A percentile compares a stretch with the other conserved stretches of the same genome.
These are phyloP conservation scores for Nepenthes alata DNA, from an alignment of 179 eudicot genomes.

Conservation along the genomic window DNA sequence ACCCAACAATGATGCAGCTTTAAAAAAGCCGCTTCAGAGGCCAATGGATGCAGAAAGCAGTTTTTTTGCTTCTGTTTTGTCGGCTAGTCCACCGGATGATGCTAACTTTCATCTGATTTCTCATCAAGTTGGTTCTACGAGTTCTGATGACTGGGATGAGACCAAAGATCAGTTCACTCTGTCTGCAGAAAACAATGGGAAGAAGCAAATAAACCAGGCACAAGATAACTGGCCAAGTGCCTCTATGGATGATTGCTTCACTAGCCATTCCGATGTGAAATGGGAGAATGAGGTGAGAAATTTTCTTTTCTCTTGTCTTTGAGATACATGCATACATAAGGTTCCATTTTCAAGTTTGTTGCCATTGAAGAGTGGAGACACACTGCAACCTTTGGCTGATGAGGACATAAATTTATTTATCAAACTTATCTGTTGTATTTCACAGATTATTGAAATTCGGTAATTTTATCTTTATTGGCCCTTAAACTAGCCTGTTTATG, in stretches of 20 bases:
- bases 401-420: too few species aligned
- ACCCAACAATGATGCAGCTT: slow-evolving; percentile 32
- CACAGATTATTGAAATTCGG: too few species aligned
- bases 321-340: slow-evolving; percentile 14
- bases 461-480: too few species aligned
- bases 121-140: slow-evolving; percentile 14
- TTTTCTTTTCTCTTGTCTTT: neutral
- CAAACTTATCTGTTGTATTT: too few species aligned
- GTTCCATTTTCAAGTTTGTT: neutral
- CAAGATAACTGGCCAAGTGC: slow-evolving; percentile 22
- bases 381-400: too few species aligned
- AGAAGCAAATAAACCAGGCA: slow-evolving; percentile 22
- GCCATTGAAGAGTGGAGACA: too few species aligned
- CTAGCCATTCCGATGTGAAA: slow-evolving; percentile 23
- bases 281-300: slow-evolving; percentile 55
- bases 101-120: slow-evolving; percentile 14
- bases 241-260: slow-evolving; percentile 18
- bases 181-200: slow-evolving; percentile 24
- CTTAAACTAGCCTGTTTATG: too few species aligned
- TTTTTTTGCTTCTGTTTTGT: slow-evolving; percentile 22
- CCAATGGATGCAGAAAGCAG: slow-evolving; percentile 28
- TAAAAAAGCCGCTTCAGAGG: slow-evolving; percentile 25
- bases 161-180: slow-evolving; percentile 16
- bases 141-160: slow-evolving; percentile 20
- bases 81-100: slow-evolving; percentile 19